Percentiles rank a stretch among this genome's conserved stretches.
phyloP scores from a whole-genome alignment of 768 basidiomycete species.

The Lepiota subincarnata region DNA sequence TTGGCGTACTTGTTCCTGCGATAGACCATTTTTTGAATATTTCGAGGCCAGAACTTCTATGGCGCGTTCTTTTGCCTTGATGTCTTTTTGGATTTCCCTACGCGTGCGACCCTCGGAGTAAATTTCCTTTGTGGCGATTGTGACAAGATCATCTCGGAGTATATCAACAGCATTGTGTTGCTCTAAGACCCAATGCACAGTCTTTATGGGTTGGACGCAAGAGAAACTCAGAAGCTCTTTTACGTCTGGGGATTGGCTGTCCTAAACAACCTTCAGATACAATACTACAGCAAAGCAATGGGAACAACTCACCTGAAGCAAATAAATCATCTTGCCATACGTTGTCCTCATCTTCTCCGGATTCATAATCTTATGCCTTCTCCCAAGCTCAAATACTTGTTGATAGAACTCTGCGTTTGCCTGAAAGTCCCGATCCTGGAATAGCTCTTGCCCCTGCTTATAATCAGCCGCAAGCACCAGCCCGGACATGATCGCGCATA shows the following conservation, averaged over 20 bases:
- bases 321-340: slow-evolving; percentile 82
- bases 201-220: slow-evolving; percentile 73
- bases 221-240: slow-evolving; percentile 76
- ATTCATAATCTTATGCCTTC: slow-evolving; percentile 89
- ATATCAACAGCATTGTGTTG: slow-evolving; percentile 59
- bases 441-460: slow-evolving; percentile 84
- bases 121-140: slow-evolving; percentile 79
- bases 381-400: slow-evolving; percentile 73
- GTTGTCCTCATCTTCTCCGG: slow-evolving; percentile 90
- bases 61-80: slow-evolving; percentile 79
- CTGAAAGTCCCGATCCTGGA: slow-evolving; percentile 76
- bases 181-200: slow-evolving; percentile 67
- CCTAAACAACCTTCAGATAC: slow-evolving; percentile 38
- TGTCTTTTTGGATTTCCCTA: slow-evolving; percentile 80
- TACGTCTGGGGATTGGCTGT: slow-evolving; percentile 82
- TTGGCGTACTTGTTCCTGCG: slow-evolving; percentile 66
- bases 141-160: slow-evolving; percentile 72
- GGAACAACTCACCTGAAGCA: slow-evolving; percentile 58
- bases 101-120: slow-evolving; percentile 66
- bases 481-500: slow-evolving; percentile 86
- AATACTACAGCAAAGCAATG: neutral
- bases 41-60: slow-evolving; percentile 69
- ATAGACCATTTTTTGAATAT: slow-evolving; percentile 55
- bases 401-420: slow-evolving; percentile 80
- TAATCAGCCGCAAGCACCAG: slow-evolving; percentile 81